Percentiles rank a stretch among this genome's conserved stretches.
These are phyloP conservation scores for Boletus chippewaensis DNA, from an alignment of 1,284 basidiomycete genomes.

Conservation along the genomic window DNA sequence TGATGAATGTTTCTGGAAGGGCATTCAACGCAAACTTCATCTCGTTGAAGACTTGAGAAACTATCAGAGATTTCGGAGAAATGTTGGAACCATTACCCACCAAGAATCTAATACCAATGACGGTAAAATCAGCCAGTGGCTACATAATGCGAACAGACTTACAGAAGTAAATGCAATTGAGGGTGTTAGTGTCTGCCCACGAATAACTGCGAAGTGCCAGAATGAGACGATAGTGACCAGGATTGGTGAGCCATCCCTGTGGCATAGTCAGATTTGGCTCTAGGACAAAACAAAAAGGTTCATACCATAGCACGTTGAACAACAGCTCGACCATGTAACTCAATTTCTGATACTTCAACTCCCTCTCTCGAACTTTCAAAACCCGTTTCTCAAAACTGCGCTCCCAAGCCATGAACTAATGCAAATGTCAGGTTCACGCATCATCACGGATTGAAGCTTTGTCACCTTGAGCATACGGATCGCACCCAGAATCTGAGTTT, in stretches of 20 bases:
- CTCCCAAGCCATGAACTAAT: constrained; percentile 91
- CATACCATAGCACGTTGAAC: constrained; percentile 76
- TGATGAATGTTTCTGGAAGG: constrained; percentile 86
- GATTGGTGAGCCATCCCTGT: constrained; percentile 67
- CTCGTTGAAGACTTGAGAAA: constrained; percentile 69
- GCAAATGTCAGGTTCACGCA: constrained; percentile 8
- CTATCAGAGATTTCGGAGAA: constrained; percentile 4
- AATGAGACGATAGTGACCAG: constrained; percentile 73
- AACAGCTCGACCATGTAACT: constrained; percentile 81
- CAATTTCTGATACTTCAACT: constrained; percentile 76
- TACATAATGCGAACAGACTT: constrained; percentile 21
- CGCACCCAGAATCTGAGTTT: constrained; percentile 63
- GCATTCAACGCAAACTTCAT: constrained; percentile 80
- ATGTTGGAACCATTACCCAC: constrained; percentile 27
- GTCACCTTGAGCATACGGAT: constrained; percentile 88
- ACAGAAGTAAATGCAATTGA: constrained; percentile 71
- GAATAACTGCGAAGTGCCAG: constrained; percentile 76
- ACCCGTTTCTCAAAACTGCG: constrained; percentile 79
- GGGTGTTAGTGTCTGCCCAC: constrained; percentile 67
- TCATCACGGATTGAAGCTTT: background rate
- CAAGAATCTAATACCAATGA: constrained; percentile 40
- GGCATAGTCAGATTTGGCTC: constrained; percentile 3
- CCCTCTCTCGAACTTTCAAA: constrained; percentile 66
- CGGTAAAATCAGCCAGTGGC: background rate
- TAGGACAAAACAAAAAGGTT: constrained; percentile 13